These are phyloP conservation scores for Esteya vermicola DNA, from an alignment of 2,329 filamentous ascomycete species.

Conservation along the genomic window DNA sequence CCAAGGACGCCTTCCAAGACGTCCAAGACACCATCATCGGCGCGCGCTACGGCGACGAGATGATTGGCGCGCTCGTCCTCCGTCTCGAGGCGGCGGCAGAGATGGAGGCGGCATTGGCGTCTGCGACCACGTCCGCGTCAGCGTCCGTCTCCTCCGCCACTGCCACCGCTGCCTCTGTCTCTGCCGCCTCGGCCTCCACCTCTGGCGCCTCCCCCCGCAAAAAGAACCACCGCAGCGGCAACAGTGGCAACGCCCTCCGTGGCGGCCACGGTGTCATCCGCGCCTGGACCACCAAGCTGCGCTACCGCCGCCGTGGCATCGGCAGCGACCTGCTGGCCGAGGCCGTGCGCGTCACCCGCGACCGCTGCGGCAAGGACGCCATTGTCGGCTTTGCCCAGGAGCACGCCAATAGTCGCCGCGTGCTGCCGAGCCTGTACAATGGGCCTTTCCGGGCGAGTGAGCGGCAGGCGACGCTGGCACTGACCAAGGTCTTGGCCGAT, in stretches of 20 bases:
- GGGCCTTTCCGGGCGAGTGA: conserved; percentile 44
- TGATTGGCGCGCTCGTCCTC: conserved; percentile 60
- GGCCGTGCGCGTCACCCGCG: conserved; percentile 52
- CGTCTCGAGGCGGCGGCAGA: conserved; percentile 33
- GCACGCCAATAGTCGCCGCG: conserved; percentile 58
- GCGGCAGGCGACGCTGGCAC: conserved; percentile 35
- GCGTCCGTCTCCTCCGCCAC: too few species aligned
- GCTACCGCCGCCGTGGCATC: conserved; percentile 57
- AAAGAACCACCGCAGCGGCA: conserved; percentile 8
- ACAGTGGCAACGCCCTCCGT: conserved; percentile 22
- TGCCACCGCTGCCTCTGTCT: too few species aligned
- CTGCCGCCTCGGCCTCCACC: too few species aligned
- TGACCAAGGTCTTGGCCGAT: conserved; percentile 35
- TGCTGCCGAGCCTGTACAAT: conserved; percentile 52
- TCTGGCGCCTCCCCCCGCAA: not conserved
- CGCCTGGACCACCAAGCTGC: conserved; percentile 65
- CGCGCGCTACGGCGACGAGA: conserved; percentile 49
- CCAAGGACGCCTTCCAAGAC: conserved; percentile 12
- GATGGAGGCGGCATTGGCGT: too few species aligned
- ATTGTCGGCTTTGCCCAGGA: conserved; percentile 59
- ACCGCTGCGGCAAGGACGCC: conserved; percentile 52
- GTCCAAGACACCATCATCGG: conserved; percentile 47
- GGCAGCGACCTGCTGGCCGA: conserved; percentile 60
- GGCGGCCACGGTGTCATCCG: conserved; percentile 59
- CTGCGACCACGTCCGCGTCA: too few species aligned